Evolutionary conservation across 2,329 filamentous ascomycete species (phyloP), one percentile per base, ranked within the genome.

Genomic region (Aplosporella prunicola): DNA sequence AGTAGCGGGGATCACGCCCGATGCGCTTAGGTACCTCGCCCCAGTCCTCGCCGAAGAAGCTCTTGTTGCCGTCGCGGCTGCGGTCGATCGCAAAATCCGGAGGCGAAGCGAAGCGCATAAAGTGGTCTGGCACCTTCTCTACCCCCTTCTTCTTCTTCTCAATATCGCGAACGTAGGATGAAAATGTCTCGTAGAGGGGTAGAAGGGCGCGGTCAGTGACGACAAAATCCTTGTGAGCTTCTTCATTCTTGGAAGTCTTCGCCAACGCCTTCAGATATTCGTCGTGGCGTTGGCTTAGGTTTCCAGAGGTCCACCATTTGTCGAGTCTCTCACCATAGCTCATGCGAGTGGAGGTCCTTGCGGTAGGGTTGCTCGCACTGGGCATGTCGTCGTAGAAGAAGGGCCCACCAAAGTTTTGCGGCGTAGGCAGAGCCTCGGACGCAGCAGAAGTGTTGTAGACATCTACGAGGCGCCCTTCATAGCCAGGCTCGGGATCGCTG

Each of bases 161-260:
- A 8, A 31, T 23, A 7, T 35, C 10, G 17, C 32, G 26, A 9
- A 54, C 51, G 41, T 69, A 68, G 18, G 56, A 54, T 6, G 52
- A 51, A 2, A 68, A 51, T 20, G 56, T 64, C 43, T 67, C 63
- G 33, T 61, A 57, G 9, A 67, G 43, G 2, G 61, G 56, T 5
- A 66, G 53, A 35, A 67, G 58, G 4, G 61, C 40, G 23, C 53
- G 55, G 13, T 57, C 62, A 14, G 56, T 55, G 10, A 46, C 45
- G 22, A 20, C 15, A 20, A 16, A 13, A 30, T 42, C 7, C 27
- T 22, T 26, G 28, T 33, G 17, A 15, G 15, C 13, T n/a, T 26
- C 35, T 43, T 35, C 22, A 35, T 35, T 6, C 41, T 37, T 27
- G 44, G 49, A 45, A 51, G 47, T 38, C 8, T 5, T 22, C 9